phyloP scores from a whole-genome alignment of 2,329 filamentous ascomycete species.

The Penicillium glabrum region DNA sequence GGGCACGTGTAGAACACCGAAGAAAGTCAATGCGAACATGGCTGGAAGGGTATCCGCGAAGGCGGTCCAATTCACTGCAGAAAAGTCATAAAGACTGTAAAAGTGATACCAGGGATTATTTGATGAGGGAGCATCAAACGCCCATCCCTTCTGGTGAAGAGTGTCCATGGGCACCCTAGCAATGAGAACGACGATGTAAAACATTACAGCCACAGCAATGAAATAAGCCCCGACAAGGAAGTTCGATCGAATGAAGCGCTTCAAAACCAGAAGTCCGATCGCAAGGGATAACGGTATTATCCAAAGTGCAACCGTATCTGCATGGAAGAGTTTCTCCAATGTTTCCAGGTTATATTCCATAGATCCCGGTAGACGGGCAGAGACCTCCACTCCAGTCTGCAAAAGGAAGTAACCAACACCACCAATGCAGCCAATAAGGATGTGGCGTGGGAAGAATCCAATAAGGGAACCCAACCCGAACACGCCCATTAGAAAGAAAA shows the following conservation, averaged over 20 bases:
- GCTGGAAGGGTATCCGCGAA: conserved; percentile 83
- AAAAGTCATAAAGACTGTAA: conserved; percentile 89
- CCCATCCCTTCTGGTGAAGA: conserved; percentile 77
- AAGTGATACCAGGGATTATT: conserved; percentile 97
- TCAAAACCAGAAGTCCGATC: conserved; percentile 71
- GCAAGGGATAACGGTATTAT: conserved; percentile 74
- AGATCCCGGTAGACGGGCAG: conserved; percentile 80
- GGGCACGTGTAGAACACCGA: conserved; percentile 92
- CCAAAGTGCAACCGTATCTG: conserved; percentile 81
- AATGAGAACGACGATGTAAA: conserved; percentile 45
- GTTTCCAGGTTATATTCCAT: conserved; percentile 79
- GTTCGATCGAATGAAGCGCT: conserved; percentile 75
- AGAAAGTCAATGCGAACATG: conserved; percentile 96
- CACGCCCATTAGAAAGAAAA: conserved; percentile 87
- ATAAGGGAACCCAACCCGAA: conserved; percentile 89
- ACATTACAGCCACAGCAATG: conserved; percentile 69
- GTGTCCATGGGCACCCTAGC: conserved; percentile 65
- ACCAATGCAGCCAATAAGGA: conserved; percentile 94
- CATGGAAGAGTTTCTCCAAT: conserved; percentile 68
- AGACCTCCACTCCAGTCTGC: conserved; percentile 89
- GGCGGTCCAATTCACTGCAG: conserved; percentile 78
- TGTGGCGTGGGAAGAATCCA: conserved; percentile 94
- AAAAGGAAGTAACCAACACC: conserved; percentile 95
- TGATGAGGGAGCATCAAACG: conserved; percentile 81
- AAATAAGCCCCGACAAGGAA: conserved; percentile 88